These are phyloP conservation scores for Populus hybrid DNA, from an alignment of 441 rosid species.

Conservation along the genomic window DNA sequence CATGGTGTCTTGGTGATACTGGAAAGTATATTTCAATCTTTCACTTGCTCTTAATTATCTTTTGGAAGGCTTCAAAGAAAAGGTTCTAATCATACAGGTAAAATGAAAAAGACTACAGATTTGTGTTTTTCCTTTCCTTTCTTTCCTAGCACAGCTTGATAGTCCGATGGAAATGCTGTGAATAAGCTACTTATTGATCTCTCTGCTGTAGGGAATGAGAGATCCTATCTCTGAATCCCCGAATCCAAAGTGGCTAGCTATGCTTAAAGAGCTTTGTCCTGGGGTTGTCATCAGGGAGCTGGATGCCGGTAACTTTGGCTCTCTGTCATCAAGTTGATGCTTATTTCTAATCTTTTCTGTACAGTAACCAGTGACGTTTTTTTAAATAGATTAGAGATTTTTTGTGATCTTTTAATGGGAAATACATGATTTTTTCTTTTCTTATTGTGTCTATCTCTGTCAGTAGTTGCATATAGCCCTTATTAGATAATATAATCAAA, in stretches of 20 bases:
- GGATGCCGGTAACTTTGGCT: slow-evolving; percentile 55
- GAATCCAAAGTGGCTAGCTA: slow-evolving; percentile 45
- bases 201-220: slow-evolving; percentile 59
- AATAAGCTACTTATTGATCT: background rate
- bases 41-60: slow-evolving; percentile 80
- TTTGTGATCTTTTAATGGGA: no score
- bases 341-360: background rate
- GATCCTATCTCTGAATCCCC: slow-evolving; percentile 70
- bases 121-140: background rate
- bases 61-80: slow-evolving; percentile 52
- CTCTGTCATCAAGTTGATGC: background rate
- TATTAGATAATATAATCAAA: no score
- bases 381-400: no score
- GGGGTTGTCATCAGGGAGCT: slow-evolving; percentile 49
- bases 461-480: no score
- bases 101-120: background rate
- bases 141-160: slow-evolving; percentile 2
- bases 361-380: background rate
- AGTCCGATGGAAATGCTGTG: background rate
- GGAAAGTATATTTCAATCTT: slow-evolving; percentile 77
- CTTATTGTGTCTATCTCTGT: no score
- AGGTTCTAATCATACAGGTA: slow-evolving; percentile 73
- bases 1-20: slow-evolving; percentile 75
- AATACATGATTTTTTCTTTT: no score
- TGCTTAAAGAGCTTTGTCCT: slow-evolving; percentile 54